Base-by-base conservation (phyloP, 2,329 filamentous ascomycete species). In the Fusarium sulawesiense region DNA sequence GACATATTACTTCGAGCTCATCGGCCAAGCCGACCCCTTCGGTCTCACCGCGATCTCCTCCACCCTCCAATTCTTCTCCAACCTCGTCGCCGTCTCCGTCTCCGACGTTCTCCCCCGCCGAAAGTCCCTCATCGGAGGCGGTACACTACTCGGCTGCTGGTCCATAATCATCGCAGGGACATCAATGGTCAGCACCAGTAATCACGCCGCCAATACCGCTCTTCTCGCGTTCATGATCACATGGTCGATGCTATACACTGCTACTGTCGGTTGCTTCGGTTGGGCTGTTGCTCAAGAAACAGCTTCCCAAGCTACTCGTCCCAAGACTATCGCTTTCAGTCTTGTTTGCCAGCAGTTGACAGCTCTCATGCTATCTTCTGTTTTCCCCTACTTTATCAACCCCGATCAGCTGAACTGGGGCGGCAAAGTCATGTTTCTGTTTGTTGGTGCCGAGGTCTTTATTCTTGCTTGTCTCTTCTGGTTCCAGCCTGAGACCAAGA, bases 401-500 rank as follows among this genome's bases (percentile, higher is more conserved):
- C 78, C 79, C 0, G 77, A 80, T 57, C 76, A 80, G 55, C 57
- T 80, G 4, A 80, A 80, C 59, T 80, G 78, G 78, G 78, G 78
- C 0, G 78, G 78, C 32, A 80, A 76, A 64, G 71, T 80, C 60
- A 79, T 80, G 77, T 80, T 80, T 47, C 18, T 80, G 25, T 80
- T 80, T 53, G 78, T 78, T 7, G 77, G 65, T 1, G 78, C 78
- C 1, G 78, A 80, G 66, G 56, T 78, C 2, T 71, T 80, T 27
- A 78, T 80, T 21, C 72, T 80, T 8, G 65, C 56, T 2, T 62
- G 49, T 1, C 62, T 80, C 4, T 80, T 75, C 30, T 78, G 78
- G 68, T 74, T 79, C 60, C 79, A 80, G 63, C 78, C 79, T 6
- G 78, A 80, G 74, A 80, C 78, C 1, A 80, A 80, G 76, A 80